phyloP scores from a whole-genome alignment of 2,329 filamentous ascomycete genomes.

The Chaetomium olivaceum region DNA sequence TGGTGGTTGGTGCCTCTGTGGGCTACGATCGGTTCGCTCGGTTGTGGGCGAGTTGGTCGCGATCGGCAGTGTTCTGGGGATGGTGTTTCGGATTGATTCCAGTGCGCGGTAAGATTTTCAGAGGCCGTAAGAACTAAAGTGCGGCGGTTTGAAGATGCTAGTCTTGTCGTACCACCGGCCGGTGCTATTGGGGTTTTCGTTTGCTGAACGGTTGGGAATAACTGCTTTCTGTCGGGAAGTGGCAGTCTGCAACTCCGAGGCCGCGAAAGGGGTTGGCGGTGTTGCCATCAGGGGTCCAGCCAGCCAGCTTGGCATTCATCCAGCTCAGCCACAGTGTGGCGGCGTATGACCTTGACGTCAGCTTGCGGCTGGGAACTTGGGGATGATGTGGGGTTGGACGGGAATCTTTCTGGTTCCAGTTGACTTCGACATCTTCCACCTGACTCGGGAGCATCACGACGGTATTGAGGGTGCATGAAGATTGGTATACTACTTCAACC shows the following conservation, averaged over 20 bases:
- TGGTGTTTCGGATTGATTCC: not conserved
- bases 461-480: not conserved
- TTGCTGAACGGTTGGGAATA: not conserved
- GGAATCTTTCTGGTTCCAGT: not conserved
- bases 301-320: constrained; percentile 6
- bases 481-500: not conserved
- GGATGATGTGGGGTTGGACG: constrained; percentile 3
- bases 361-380: not conserved
- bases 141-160: not conserved
- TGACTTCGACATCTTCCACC: not conserved
- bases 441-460: not conserved
- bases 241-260: not conserved
- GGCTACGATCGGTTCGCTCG: not conserved
- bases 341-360: constrained; percentile 11
- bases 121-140: not conserved
- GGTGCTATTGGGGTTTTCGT: not conserved
- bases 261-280: constrained; percentile 10
- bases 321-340: constrained; percentile 19
- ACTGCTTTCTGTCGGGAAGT: not conserved
- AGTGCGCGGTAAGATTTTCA: not conserved
- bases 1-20: not conserved
- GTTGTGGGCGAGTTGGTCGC: not conserved
- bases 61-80: not conserved
- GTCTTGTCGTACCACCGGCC: not conserved
- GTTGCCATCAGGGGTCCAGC: not conserved